These are phyloP conservation scores for Trichosporon sp. DNA, from an alignment of 1,284 basidiomycete genomes.

Conservation along the genomic window DNA sequence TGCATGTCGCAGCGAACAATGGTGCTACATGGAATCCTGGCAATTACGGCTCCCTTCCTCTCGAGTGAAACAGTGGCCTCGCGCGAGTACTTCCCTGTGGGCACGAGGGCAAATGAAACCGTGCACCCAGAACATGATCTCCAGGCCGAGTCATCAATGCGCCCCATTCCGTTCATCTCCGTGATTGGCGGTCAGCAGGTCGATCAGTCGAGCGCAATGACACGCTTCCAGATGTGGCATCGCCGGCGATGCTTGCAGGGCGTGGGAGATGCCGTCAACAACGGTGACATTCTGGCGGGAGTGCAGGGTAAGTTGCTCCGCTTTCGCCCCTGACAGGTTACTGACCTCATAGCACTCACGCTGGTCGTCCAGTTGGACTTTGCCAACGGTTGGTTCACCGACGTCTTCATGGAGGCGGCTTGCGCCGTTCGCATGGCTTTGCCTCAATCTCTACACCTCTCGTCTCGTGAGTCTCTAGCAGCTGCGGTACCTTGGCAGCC, in stretches of 20 bases:
- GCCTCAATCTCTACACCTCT: slow-evolving; percentile 32
- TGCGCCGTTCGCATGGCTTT: slow-evolving; percentile 28
- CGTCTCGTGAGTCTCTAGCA: slow-evolving; percentile 19
- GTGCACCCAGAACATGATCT: slow-evolving; percentile 35
- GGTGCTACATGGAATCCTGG: slow-evolving; percentile 38
- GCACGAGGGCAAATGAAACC: slow-evolving; percentile 20
- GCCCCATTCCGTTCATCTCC: not conserved
- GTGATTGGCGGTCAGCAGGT: not conserved
- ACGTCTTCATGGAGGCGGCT: slow-evolving; percentile 39
- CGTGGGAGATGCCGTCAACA: slow-evolving; percentile 22
- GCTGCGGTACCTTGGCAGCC: not conserved
- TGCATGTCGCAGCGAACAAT: not conserved
- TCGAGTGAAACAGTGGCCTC: slow-evolving; percentile 26
- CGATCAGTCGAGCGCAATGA: not conserved
- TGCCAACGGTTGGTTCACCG: slow-evolving; percentile 36
- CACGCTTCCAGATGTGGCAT: slow-evolving; percentile 42
- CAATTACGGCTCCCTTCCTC: slow-evolving; percentile 31
- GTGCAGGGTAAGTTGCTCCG: not conserved
- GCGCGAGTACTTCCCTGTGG: slow-evolving; percentile 35
- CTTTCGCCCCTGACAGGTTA: not conserved
- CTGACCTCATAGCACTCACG: not conserved
- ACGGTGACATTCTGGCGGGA: not conserved
- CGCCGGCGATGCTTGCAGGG: slow-evolving; percentile 33
- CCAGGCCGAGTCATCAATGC: slow-evolving; percentile 4
- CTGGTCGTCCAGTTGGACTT: slow-evolving; percentile 22